Conservation (phyloP, 257 asterid species). For the Primulina huaijiensis region DNA sequence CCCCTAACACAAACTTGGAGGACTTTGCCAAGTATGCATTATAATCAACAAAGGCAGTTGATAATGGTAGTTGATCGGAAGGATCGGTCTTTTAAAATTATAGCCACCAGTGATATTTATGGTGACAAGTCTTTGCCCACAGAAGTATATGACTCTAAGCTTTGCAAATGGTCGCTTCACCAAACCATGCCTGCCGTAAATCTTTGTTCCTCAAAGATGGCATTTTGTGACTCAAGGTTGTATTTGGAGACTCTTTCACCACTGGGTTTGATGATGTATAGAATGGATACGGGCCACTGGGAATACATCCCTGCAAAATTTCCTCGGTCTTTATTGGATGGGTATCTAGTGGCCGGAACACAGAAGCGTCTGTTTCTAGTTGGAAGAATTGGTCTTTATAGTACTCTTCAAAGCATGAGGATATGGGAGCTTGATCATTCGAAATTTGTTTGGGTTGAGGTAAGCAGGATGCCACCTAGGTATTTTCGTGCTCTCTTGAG, state of each 20-base stretch:
- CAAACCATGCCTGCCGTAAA: constrained; percentile 94
- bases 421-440: constrained; percentile 96
- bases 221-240: constrained; percentile 86
- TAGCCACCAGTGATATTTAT: constrained; percentile 86
- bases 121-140: constrained; percentile 87
- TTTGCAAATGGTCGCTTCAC: constrained; percentile 76
- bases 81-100: constrained; percentile 72
- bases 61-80: constrained; percentile 84
- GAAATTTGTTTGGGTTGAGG: constrained; percentile 81
- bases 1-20: constrained; percentile 91
- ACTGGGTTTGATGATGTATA: constrained; percentile 90
- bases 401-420: constrained; percentile 93
- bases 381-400: constrained; percentile 88
- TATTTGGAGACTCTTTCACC: constrained; percentile 94
- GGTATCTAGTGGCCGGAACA: constrained; percentile 92
- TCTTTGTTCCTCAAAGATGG: constrained; percentile 97
- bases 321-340: constrained; percentile 90
- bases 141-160: constrained; percentile 87
- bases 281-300: constrained; percentile 84
- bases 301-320: constrained; percentile 96
- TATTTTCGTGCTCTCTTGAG: constrained; percentile 86
- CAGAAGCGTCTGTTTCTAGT: constrained; percentile 81
- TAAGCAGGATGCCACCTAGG: constrained; percentile 89
- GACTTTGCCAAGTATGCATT: constrained; percentile 83
- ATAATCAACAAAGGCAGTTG: constrained; percentile 90